Evolutionary conservation across 2,329 filamentous ascomycete genomes (phyloP), one percentile per base, ranked within the genome.

Genomic region (Thyridium curvatum): DNA sequence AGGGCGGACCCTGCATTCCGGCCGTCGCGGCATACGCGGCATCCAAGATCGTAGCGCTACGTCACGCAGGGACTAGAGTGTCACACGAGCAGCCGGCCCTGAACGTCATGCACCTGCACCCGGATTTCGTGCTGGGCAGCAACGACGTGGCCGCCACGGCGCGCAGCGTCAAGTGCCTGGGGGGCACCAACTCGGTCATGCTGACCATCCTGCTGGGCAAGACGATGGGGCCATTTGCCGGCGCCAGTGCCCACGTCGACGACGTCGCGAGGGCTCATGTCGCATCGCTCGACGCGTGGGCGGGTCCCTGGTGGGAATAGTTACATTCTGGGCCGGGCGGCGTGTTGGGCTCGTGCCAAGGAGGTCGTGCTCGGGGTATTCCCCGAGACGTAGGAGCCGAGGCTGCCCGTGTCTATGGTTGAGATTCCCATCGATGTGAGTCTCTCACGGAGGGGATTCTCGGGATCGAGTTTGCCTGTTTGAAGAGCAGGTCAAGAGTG

Each of bases 241-340:
- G 61, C 15, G 48, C 47, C 13, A 53, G 52, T 8, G 62, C 65
- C 12, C 57, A 65, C 40, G 47, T 63, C 13, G 55, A 64, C 37
- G 62, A 66, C 39, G 60, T 63, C 4, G 61, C 63, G 2, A 51
- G 50, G 18, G 54, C 56, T 6, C 64, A 68, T 37, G 55, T 67
- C 18, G 43, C 46, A 5, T 60, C 64, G 4, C 53, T 67, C 5
- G 42, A 59, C 17, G 49, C 52, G n/a, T 18, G 44, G 21, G 21
- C 21, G 46, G 2, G 45, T 65, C 5, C 41, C 53, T 2, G 57
- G 55, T 6, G 55, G 56, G 35, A 49, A 55, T 41, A 52, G 58
- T 44, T 58, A 60, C 42, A 53, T 62, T 21, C 47, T 61, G 15
- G 51, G 46, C 40, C 44, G 46, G 44, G 33, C 44, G 12, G 58